These are phyloP conservation scores for Pythium scleroteichum DNA, from an alignment of 352 stramenopile genomes.

Conservation along the genomic window DNA sequence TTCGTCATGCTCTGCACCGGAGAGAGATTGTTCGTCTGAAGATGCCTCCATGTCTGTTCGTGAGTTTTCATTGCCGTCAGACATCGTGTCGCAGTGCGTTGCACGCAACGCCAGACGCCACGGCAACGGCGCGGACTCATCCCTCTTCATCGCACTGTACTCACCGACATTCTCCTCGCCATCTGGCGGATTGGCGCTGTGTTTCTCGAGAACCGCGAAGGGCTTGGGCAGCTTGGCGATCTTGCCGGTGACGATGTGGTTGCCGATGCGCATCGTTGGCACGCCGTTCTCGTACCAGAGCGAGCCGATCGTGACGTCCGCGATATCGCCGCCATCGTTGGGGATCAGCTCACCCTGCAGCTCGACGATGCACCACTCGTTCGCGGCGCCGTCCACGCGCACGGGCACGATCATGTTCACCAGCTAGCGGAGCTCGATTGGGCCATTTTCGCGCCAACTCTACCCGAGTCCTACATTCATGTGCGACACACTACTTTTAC, in stretches of 20 bases:
- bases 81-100: no score
- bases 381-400: constrained; percentile 54
- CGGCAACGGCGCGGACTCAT: no score
- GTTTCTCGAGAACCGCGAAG: constrained; percentile 75
- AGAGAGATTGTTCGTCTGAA: neutral
- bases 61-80: no score
- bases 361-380: constrained; percentile 85
- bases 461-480: constrained; percentile 5
- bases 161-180: constrained; percentile 8
- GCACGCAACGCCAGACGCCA: no score
- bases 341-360: constrained; percentile 75
- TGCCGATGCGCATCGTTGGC: constrained; percentile 80
- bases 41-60: neutral
- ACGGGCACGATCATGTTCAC: constrained; percentile 66
- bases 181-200: constrained; percentile 1
- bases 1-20: no score
- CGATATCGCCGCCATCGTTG: constrained; percentile 40
- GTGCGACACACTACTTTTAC: constrained; percentile 22
- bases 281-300: constrained; percentile 66
- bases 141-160: no score
- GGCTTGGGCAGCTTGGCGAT: constrained; percentile 66
- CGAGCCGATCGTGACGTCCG: constrained; percentile 55
- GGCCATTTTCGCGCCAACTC: constrained; percentile 26
- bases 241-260: constrained; percentile 80
- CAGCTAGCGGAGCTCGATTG: neutral